A percentile compares a stretch with the other conserved stretches of the same genome.
phyloP scores from a whole-genome alignment of 371 early-diverging fungal species.

The Lichtheimia corymbifera region DNA sequence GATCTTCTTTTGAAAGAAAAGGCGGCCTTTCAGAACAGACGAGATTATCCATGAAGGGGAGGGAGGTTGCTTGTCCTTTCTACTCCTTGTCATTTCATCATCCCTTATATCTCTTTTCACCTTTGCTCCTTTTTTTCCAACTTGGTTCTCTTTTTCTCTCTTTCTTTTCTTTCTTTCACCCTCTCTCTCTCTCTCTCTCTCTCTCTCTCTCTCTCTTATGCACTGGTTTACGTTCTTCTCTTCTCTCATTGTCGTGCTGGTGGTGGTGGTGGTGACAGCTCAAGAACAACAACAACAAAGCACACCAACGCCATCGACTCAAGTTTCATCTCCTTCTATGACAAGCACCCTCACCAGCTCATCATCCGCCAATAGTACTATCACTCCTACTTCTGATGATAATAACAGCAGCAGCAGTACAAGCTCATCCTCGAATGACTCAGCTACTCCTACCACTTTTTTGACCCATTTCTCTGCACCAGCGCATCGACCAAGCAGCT shows the following conservation, averaged over 20 bases:
- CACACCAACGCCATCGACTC: background rate
- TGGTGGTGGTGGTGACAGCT: slow-evolving; percentile 8
- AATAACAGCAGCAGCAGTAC: background rate
- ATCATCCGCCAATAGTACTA: slow-evolving; percentile 6
- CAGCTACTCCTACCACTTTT: slow-evolving; percentile 23
- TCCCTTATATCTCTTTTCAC: background rate
- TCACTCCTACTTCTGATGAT: slow-evolving; percentile 6
- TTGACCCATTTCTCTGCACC: slow-evolving; percentile 33
- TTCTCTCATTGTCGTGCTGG: background rate
- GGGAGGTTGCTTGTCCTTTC: background rate
- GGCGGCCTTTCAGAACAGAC: slow-evolving; percentile 10
- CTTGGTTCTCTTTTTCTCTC: slow-evolving; percentile 5
- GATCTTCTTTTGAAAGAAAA: slow-evolving; percentile 26
- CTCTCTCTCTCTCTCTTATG: background rate
- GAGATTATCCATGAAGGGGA: slow-evolving; percentile 1
- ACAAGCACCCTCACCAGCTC: slow-evolving; percentile 4
- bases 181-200: slow-evolving; percentile 2
- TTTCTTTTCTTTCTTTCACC: slow-evolving; percentile 4
- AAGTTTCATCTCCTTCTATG: no score
- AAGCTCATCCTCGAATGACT: background rate
- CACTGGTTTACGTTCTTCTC: background rate
- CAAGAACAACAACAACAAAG: slow-evolving; percentile 8
- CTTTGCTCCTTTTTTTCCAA: slow-evolving; percentile 3
- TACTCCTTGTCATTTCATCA: background rate
- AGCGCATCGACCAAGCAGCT: slow-evolving; percentile 21